phyloP scores from a whole-genome alignment of 2,329 filamentous ascomycete genomes.

The Hortaea werneckii region DNA sequence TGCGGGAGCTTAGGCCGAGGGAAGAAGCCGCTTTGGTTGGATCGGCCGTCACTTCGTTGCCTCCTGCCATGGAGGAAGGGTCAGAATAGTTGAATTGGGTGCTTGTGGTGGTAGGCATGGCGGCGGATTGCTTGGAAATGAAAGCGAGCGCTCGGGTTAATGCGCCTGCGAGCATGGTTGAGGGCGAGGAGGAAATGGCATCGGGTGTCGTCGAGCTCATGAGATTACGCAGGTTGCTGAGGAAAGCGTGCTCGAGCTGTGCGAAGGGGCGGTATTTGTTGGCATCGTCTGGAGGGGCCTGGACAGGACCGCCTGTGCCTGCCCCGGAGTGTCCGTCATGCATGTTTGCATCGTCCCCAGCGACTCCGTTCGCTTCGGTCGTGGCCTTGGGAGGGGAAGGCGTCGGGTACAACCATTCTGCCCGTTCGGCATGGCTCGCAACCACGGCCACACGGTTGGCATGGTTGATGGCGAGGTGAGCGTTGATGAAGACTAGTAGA shows the following conservation, averaged over 20 bases:
- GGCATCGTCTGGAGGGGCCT: conserved; percentile 37
- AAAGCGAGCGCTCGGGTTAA: conserved; percentile 81
- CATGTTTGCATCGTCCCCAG: not conserved
- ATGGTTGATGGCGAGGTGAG: conserved; percentile 88
- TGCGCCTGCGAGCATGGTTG: conserved; percentile 82
- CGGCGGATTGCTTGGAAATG: conserved; percentile 66
- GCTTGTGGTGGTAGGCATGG: conserved; percentile 37
- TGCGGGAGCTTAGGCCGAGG: conserved; percentile 60
- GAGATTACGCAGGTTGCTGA: conserved; percentile 63
- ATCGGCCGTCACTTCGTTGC: conserved; percentile 42
- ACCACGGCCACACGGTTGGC: conserved; percentile 87
- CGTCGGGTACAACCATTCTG: conserved; percentile 79
- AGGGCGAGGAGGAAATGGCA: conserved; percentile 58
- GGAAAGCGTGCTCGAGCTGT: conserved; percentile 71
- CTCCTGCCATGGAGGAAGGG: conserved; percentile 34
- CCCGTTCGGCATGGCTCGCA: conserved; percentile 76
- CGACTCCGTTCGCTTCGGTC: conserved; percentile 12
- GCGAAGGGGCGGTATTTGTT: conserved; percentile 95
- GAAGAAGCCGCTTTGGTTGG: conserved; percentile 24
- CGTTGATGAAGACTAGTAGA: conserved; percentile 92
- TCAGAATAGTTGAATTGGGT: conserved; percentile 51
- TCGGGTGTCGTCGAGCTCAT: conserved; percentile 56
- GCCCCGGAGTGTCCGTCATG: not conserved
- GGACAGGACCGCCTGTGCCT: conserved; percentile 10
- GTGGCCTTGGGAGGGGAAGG: conserved; percentile 19